A percentile compares a stretch with the other conserved stretches of the same genome.
Conservation (phyloP, 805 yeast species). For the Candida broadrunensis region DNA sequence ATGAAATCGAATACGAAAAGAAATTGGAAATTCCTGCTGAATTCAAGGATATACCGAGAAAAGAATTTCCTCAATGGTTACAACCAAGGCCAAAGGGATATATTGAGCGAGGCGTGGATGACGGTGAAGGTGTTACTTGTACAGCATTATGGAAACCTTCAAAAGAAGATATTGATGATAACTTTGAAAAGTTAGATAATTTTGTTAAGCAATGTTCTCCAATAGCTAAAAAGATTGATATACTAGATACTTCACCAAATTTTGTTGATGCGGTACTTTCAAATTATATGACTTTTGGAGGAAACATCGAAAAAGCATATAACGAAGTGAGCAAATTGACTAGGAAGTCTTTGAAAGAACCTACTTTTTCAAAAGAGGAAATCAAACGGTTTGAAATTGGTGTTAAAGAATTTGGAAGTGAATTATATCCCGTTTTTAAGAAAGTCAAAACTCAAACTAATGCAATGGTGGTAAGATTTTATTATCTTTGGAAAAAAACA, state of each 20-base stretch:
- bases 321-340: conserved; percentile 45
- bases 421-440: conserved; percentile 68
- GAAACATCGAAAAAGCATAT: conserved; percentile 51
- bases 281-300: conserved; percentile 48
- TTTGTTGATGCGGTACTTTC: conserved; percentile 73
- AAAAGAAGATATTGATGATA: conserved; percentile 20
- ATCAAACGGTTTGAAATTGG: conserved; percentile 69
- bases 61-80: conserved; percentile 68
- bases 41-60: conserved; percentile 35
- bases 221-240: conserved; percentile 51
- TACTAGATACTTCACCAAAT: conserved; percentile 70
- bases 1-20: conserved; percentile 14
- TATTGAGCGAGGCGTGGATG: conserved; percentile 78
- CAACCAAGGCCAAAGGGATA: conserved; percentile 79
- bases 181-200: conserved; percentile 41
- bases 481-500: conserved; percentile 91
- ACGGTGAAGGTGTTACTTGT: conserved; percentile 47
- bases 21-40: conserved; percentile 48
- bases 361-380: conserved; percentile 68
- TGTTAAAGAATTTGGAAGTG: conserved; percentile 70
- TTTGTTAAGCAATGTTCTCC: conserved; percentile 56
- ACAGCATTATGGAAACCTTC: conserved; percentile 66
- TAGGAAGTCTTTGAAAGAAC: conserved; percentile 65
- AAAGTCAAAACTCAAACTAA: conserved; percentile 71
- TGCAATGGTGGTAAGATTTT: conserved; percentile 80